A percentile compares a stretch with the other conserved stretches of the same genome.
phyloP scores from a whole-genome alignment of 164 flowering plant species.

The Aristolochia contorta region DNA sequence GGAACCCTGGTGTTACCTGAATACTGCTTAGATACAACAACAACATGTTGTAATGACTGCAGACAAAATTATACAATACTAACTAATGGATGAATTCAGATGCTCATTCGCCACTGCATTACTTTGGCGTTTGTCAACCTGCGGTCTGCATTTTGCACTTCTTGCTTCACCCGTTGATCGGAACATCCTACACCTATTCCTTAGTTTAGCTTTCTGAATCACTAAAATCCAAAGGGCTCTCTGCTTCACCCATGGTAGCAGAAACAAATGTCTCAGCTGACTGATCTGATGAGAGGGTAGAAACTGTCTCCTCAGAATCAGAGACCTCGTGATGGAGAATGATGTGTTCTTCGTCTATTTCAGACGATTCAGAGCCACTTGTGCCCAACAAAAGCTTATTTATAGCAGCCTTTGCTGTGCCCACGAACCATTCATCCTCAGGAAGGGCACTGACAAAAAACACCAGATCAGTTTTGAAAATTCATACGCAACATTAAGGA shows the following conservation, averaged over 20 bases:
- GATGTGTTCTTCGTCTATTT: slow-evolving; percentile 56
- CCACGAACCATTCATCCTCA: slow-evolving; percentile 90
- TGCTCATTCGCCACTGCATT: too few relatives aligned
- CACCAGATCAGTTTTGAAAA: background rate
- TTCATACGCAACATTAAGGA: background rate
- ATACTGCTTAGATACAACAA: too few relatives aligned
- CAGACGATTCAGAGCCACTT: slow-evolving; percentile 64
- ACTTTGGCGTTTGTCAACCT: too few relatives aligned
- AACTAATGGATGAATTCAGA: too few relatives aligned
- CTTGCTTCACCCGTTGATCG: too few relatives aligned
- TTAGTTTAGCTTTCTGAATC: slow-evolving; percentile 18
- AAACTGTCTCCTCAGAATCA: slow-evolving; percentile 54
- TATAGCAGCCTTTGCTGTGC: slow-evolving; percentile 80
- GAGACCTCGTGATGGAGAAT: slow-evolving; percentile 45
- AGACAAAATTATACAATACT: too few relatives aligned
- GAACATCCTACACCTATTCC: background rate
- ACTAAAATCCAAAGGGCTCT: slow-evolving; percentile 46
- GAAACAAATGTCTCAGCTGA: slow-evolving; percentile 81
- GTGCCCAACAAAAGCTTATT: slow-evolving; percentile 62
- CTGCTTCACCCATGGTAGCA: slow-evolving; percentile 71
- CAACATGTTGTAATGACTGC: too few relatives aligned
- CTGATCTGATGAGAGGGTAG: slow-evolving; percentile 53
- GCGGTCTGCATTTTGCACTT: too few relatives aligned
- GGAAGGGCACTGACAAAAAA: slow-evolving; percentile 54
- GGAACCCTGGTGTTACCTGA: too few relatives aligned